Percentiles rank a stretch among this genome's conserved stretches.
Conservation (phyloP, 75 land plant genomes). For the Pseudotsuga menziesii region DNA sequence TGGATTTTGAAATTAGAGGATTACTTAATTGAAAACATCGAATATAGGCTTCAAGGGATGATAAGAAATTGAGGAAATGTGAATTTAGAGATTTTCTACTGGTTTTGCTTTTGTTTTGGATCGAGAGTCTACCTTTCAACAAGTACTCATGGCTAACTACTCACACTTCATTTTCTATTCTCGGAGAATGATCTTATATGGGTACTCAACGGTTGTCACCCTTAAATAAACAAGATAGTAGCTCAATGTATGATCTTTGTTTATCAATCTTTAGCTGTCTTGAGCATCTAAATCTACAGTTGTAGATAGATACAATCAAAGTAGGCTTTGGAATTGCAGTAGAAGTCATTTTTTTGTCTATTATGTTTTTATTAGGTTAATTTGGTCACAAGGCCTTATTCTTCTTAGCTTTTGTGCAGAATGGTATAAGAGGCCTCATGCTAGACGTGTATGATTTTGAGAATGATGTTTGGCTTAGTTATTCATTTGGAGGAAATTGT, state of each 20-base stretch:
- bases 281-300: neutral
- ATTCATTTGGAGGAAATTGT: conserved; percentile 65
- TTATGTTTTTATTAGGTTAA: neutral
- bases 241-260: conserved; percentile 9
- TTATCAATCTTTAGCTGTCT: neutral
- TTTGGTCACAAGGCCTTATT: neutral
- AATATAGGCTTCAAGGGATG: neutral
- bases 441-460: conserved; percentile 79
- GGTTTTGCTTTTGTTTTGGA: conserved; percentile 1
- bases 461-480: conserved; percentile 79
- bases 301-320: neutral
- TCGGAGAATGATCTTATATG: neutral
- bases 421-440: conserved; percentile 80
- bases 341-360: neutral
- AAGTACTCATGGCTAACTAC: conserved; percentile 28
- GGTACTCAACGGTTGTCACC: conserved; percentile 11
- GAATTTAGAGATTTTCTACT: too few species aligned
- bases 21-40: neutral
- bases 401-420: conserved; percentile 33
- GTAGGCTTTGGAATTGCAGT: neutral
- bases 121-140: conserved; percentile 19
- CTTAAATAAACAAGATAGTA: conserved; percentile 19
- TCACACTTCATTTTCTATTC: conserved; percentile 17
- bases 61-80: neutral
- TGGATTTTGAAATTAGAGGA: neutral